Evolutionary conservation across 805 yeast species (phyloP).

Genomic region (Lipomyces sp.): DNA sequence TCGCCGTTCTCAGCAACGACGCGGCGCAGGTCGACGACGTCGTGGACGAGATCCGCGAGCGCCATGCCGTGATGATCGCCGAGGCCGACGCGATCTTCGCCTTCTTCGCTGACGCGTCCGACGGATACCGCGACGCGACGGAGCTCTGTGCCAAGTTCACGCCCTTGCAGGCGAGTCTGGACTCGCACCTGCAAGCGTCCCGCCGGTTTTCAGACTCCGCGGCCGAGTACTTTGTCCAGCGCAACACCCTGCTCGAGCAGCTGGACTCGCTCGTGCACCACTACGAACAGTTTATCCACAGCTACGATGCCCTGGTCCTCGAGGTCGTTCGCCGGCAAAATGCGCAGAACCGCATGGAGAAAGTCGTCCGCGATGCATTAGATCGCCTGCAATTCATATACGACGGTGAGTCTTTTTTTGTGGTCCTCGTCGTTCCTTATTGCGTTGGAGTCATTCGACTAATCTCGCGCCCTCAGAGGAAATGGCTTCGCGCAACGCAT

Average conservation of each 20-base stretch:
- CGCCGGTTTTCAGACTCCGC: conserved; percentile 36
- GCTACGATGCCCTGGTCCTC: conserved; percentile 51
- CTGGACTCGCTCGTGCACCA: conserved; percentile 46
- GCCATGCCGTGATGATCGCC: conserved; percentile 15
- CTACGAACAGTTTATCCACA: conserved; percentile 48
- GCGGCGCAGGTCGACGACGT: conserved; percentile 37
- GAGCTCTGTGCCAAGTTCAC: background rate
- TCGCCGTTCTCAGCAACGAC: conserved; percentile 47
- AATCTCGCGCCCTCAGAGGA: conserved; percentile 39
- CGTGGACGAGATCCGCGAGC: conserved; percentile 21
- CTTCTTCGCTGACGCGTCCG: conserved; percentile 15
- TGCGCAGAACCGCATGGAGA: conserved; percentile 43
- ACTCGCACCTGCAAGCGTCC: conserved; percentile 10
- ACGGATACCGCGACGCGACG: conserved; percentile 1
- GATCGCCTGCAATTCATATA: conserved; percentile 41
- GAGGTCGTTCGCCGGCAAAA: conserved; percentile 53
- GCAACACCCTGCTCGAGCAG: conserved; percentile 36
- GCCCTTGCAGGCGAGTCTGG: conserved; percentile 2
- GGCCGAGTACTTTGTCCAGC: conserved; percentile 26
- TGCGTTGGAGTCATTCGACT: background rate
- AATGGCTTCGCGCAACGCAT: conserved; percentile 42
- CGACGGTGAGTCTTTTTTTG: conserved; percentile 24
- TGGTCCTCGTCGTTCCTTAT: background rate
- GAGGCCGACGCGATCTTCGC: conserved; percentile 2
- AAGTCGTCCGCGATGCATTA: conserved; percentile 45